Conservation (phyloP, 2,329 filamentous ascomycete genomes). For the Calonectria naviculata region DNA sequence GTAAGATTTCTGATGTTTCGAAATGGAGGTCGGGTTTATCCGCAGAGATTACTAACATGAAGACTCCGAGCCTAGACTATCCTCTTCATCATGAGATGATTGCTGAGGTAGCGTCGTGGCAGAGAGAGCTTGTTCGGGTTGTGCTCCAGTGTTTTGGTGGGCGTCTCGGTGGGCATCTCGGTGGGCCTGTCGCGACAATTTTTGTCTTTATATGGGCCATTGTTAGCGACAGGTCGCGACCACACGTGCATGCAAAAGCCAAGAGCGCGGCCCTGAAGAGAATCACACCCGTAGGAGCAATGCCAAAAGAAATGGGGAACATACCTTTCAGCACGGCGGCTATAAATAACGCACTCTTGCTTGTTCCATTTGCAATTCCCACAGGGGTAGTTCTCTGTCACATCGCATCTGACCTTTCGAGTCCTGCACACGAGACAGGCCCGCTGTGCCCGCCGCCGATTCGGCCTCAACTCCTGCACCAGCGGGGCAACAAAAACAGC, state of each 20-base stretch:
- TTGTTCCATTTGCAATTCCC: constrained; percentile 86
- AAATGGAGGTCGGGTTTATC: neutral
- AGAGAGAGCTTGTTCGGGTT: neutral
- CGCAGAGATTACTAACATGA: neutral
- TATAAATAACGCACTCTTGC: constrained; percentile 59
- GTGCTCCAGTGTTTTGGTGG: neutral
- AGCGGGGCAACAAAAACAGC: neutral
- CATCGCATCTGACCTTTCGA: constrained; percentile 91
- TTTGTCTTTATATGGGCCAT: neutral
- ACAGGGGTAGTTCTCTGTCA: constrained; percentile 86
- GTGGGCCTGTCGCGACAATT: neutral
- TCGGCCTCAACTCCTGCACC: neutral
- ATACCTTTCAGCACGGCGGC: neutral
- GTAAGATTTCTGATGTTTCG: neutral
- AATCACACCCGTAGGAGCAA: no score
- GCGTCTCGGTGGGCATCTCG: no score
- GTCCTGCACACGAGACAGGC: constrained; percentile 88
- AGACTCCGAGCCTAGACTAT: neutral
- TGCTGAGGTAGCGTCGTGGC: neutral
- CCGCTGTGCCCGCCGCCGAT: constrained; percentile 77
- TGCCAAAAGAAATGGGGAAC: neutral
- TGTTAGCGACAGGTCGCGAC: neutral
- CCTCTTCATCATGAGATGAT: neutral
- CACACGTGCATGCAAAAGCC: no score
- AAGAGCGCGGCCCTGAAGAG: no score